Base-by-base conservation (phyloP, 2,329 filamentous ascomycete genomes). In the Ophiostoma piceae region DNA sequence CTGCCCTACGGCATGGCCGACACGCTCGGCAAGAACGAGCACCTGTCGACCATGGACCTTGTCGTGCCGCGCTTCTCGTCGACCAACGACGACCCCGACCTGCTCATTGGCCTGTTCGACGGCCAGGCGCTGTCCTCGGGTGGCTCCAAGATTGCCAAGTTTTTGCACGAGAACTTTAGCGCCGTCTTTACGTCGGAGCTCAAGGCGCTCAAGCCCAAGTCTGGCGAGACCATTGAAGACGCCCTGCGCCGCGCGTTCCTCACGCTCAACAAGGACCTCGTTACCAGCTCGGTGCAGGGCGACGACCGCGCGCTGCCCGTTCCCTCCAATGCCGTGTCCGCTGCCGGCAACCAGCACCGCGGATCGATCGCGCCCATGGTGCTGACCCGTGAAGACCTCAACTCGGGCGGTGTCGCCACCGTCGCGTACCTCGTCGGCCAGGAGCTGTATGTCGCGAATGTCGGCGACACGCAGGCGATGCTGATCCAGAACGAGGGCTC, bases 1-100 rank as follows among this genome's bases (percentile, higher is more conserved):
- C 86, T 99, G 79, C 90, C 92, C 1, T 99, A 99, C 76, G 95
- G 95, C 72, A 97, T 99, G 94, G 95, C 95, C 8, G 95, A 99
- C 79, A 96, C 92, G 16, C 83, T 99, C 16, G 95, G 95, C 54
- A 91, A 88, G 76, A 94, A 94, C 75, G 95, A 99, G 79, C 95
- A 99, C 78, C 81, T 99, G 68, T 98, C 95, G 5, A 97, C 94
- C 2, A 90, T 98, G 71, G 95, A 99, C 77, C 89, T 99, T 80
- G 92, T 99, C 26, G 92, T 98, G 39, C 95, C 95, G 12, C 88
- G 92, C 65, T 95, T 97, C 81, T 91, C 94, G 76, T 91, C 93
- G 76, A 92, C 92, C 19, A 71, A 69, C 29, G 69, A 43, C 41
- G 93, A 98, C 74, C 90, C 92, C 62, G 94, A 98, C 78, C 94